A percentile compares a stretch with the other conserved stretches of the same genome.
phyloP scores from a whole-genome alignment of 169 alveolate species.

The Eimeria maxima region DNA sequence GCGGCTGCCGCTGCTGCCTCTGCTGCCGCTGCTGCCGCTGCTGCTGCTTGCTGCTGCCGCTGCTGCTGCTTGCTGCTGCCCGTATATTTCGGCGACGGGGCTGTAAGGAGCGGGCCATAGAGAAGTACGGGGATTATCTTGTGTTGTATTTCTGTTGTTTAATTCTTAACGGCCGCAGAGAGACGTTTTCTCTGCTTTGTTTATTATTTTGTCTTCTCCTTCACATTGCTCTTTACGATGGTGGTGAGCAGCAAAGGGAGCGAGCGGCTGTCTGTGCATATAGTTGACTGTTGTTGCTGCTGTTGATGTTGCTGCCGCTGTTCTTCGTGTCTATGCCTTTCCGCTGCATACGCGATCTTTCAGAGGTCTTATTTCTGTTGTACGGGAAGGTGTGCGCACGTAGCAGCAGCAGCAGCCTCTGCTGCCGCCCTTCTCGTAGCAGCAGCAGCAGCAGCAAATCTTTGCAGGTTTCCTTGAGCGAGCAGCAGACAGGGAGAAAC shows the following conservation, averaged over 20 bases:
- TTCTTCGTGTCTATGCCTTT: no score
- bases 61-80: neutral
- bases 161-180: neutral
- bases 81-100: slow-evolving; percentile 56
- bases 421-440: no score
- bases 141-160: neutral
- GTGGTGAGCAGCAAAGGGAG: neutral
- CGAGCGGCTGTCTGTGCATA: neutral
- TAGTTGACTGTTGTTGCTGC: neutral
- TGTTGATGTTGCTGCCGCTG: no score
- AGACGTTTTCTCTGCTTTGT: neutral
- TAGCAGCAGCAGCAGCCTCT: no score
- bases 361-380: neutral
- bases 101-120: slow-evolving; percentile 24
- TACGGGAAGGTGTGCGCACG: no score
- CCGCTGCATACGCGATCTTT: neutral
- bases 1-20: neutral
- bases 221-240: neutral
- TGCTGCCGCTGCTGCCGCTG: slow-evolving; percentile 1
- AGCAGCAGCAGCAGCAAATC: no score
- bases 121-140: neutral
- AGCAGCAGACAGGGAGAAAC: no score
- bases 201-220: neutral
- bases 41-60: neutral
- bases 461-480: no score